Conservation (phyloP, 2,329 filamentous ascomycete species). For the Epichloe sp. region DNA sequence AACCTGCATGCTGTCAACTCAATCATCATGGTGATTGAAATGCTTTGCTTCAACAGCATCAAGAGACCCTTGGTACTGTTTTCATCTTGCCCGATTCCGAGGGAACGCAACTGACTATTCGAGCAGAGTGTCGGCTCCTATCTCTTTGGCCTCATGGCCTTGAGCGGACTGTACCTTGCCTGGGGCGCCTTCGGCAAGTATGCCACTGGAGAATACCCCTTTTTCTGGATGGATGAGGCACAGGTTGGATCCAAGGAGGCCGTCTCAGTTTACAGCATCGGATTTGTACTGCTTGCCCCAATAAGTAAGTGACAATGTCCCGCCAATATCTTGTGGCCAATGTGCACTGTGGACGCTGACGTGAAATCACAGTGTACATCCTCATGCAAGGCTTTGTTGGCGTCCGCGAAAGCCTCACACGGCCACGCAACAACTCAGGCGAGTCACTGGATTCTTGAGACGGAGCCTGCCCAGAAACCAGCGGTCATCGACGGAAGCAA, state of each 20-base stretch:
- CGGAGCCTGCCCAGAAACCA: no score
- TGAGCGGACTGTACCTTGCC: slow-evolving; percentile 31
- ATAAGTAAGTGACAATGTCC: slow-evolving; percentile 26
- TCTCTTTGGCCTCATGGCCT: slow-evolving; percentile 26
- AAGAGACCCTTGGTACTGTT: slow-evolving; percentile 33
- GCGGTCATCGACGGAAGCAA: no score
- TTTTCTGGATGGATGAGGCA: slow-evolving; percentile 37
- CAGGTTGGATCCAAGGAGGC: slow-evolving; percentile 30
- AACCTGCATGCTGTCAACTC: slow-evolving; percentile 32
- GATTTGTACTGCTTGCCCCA: slow-evolving; percentile 30
- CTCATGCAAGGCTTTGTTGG: slow-evolving; percentile 36
- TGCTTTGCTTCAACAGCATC: slow-evolving; percentile 38
- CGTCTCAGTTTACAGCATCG: slow-evolving; percentile 29
- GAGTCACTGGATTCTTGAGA: slow-evolving; percentile 7
- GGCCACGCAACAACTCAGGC: slow-evolving; percentile 13
- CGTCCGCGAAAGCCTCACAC: slow-evolving; percentile 31
- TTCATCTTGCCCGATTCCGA: neutral
- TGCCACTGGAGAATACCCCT: slow-evolving; percentile 31
- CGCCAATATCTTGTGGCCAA: neutral
- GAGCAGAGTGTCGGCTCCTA: slow-evolving; percentile 31
- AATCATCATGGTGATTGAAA: slow-evolving; percentile 31
- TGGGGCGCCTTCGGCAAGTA: slow-evolving; percentile 36
- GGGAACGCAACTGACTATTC: slow-evolving; percentile 6
- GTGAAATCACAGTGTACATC: slow-evolving; percentile 26
- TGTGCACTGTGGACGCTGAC: slow-evolving; percentile 7